Base-by-base conservation (phyloP, 768 basidiomycete species). In the Lentinula edodes region DNA sequence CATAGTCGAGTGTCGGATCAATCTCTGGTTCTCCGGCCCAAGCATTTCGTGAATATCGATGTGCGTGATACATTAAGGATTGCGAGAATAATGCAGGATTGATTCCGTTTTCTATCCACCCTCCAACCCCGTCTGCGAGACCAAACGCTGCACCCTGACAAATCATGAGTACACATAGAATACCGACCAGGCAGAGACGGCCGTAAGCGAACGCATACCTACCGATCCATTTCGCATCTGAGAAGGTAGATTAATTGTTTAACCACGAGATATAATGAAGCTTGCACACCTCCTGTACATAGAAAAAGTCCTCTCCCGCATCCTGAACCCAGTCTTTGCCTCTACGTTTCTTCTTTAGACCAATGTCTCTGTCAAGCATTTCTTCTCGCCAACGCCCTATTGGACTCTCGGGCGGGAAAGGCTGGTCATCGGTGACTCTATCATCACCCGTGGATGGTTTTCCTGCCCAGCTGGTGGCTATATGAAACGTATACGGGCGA, bases 61-160 rank as follows among this genome's bases (percentile, higher is more conserved):
- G 84, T 2, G 91, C 86, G 72, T 91, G 87, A 72, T 88, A 95
- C 90, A 95, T 94, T 55, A 98, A 76, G 0, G 91, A 84, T 74
- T 97, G 95, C 1, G 93, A 88, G 76, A 95, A 98, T 50, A 95
- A 76, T 0, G 93, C 88, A 0, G 93, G 93, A 73, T 97, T 93
- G 57, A 92, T 83, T 15, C 92, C 90, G 32, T 84, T 83, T 41
- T 88, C 84, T 52, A 84, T 82, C 95, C 95, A 98, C 18, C 95
- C 94, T 1, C 94, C 94, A 4, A 97, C 94, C 18, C 95, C 95
- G 67, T 98, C 95, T 42, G 94, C 91, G 5, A 97, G 84, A 41
- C 92, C 93, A 58, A 97, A 79, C 2, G 89, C 83, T 34, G 91
- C 71, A 23, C 90, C 90, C 90, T 92, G 66, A 52, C 5, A 9